A percentile compares a stretch with the other conserved stretches of the same genome.
Evolutionary conservation across 108 stramenopile species (phyloP).

Genomic region (Cyclotella choctawhatcheeana): DNA sequence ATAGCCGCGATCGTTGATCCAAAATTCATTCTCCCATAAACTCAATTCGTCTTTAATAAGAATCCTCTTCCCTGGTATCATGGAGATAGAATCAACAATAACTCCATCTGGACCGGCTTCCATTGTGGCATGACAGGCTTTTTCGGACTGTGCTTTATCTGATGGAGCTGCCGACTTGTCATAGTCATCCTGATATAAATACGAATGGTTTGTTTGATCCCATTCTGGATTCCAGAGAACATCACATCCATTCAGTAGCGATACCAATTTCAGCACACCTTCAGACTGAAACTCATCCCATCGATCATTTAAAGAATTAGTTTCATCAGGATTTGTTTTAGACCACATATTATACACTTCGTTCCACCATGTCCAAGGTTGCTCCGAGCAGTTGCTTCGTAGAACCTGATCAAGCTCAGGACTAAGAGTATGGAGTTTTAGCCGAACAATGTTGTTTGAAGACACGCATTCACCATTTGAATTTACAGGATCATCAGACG

Average conservation of each 20-base stretch:
- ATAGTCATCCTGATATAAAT: conserved; percentile 46
- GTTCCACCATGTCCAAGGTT: conserved; percentile 44
- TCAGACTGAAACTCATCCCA: conserved; percentile 28
- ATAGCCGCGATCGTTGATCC: conserved; percentile 87
- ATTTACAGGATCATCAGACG: conserved; percentile 6
- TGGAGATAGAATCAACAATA: conserved; percentile 69
- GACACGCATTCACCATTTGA: too few species aligned
- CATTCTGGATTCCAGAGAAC: conserved; percentile 65
- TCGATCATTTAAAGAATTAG: not conserved
- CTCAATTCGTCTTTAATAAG: conserved; percentile 79
- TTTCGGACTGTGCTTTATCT: not conserved
- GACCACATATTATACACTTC: conserved; percentile 44
- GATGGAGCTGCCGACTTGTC: not conserved
- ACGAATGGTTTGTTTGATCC: conserved; percentile 72
- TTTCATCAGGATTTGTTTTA: not conserved
- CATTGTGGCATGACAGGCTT: conserved; percentile 75
- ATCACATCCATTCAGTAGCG: conserved; percentile 62
- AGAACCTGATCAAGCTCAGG: conserved; percentile 61
- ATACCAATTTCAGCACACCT: conserved; percentile 24
- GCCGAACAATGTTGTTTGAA: conserved; percentile 53
- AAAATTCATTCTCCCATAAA: conserved; percentile 77
- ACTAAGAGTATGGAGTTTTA: conserved; percentile 66
- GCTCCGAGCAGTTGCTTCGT: conserved; percentile 29
- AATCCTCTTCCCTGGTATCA: conserved; percentile 80
- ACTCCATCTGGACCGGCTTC: conserved; percentile 68